phyloP scores from a whole-genome alignment of 257 asterid genomes.

The Galeopsis tetrahit region DNA sequence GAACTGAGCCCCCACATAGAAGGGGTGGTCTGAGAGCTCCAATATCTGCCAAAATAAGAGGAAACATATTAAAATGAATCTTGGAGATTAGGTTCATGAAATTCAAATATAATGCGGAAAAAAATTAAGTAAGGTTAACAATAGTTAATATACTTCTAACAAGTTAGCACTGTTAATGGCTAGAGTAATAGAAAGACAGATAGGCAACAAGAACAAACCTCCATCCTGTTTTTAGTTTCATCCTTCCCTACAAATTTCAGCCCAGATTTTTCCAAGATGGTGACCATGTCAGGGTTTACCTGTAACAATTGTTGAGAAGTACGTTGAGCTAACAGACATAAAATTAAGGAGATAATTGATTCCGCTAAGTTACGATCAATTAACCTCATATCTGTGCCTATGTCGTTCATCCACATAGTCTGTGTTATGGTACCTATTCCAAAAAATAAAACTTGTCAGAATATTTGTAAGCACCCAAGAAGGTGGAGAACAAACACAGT shows the following conservation, averaged over 20 bases:
- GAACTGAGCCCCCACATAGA: conserved; percentile 87
- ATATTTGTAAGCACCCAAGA: conserved; percentile 8
- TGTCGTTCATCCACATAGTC: conserved; percentile 86
- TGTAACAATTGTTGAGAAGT: conserved; percentile 41
- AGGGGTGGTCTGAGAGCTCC: conserved; percentile 78
- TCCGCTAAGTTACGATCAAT: conserved; percentile 23
- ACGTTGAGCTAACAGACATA: conserved; percentile 11
- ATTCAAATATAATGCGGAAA: background rate
- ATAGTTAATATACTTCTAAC: background rate
- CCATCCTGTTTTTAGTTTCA: conserved; percentile 90
- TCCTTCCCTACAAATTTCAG: conserved; percentile 91
- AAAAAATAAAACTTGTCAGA: conserved; percentile 30
- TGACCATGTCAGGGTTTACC: conserved; percentile 89
- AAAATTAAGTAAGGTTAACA: background rate
- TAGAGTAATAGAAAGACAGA: conserved; percentile 20
- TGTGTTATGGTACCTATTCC: conserved; percentile 65
- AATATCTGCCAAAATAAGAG: conserved; percentile 55
- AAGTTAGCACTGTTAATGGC: background rate
- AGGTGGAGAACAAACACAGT: background rate
- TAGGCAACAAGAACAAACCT: conserved; percentile 54
- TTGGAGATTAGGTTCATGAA: conserved; percentile 12
- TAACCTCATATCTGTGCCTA: conserved; percentile 96
- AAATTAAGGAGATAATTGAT: conserved; percentile 23
- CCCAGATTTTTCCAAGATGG: conserved; percentile 72
- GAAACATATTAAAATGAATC: conserved; percentile 23